phyloP scores from a whole-genome alignment of 257 asterid species.

The Scutellaria baicalensis region DNA sequence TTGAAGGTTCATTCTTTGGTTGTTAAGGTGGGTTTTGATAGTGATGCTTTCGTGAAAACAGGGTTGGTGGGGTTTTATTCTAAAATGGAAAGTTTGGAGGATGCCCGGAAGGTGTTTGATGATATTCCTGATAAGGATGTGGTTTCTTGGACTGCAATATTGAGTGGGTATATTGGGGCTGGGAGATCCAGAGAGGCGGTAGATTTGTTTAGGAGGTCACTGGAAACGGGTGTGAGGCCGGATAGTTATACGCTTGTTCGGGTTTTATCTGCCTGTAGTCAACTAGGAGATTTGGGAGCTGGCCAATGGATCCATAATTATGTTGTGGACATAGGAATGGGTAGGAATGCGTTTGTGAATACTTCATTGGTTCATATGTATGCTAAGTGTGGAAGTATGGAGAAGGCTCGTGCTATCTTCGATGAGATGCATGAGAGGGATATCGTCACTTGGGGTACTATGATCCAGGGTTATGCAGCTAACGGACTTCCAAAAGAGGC shows the following conservation, averaged over 20 bases:
- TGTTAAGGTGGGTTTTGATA: conserved; percentile 22
- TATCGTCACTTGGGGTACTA: conserved; percentile 6
- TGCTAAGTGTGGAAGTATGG: conserved; percentile 14
- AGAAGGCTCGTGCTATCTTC: conserved; percentile 8
- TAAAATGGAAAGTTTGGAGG: conserved; percentile 19
- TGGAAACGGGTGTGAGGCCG: conserved; percentile 6
- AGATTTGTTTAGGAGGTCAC: background rate
- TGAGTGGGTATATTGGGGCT: background rate
- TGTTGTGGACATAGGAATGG: background rate
- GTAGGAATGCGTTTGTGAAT: background rate
- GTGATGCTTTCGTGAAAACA: conserved; percentile 14
- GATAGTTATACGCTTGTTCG: conserved; percentile 10
- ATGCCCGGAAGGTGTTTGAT: conserved; percentile 26
- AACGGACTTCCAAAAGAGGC: conserved; percentile 14
- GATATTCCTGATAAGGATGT: conserved; percentile 9
- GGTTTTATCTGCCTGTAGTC: conserved; percentile 15
- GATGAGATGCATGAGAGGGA: conserved; percentile 13
- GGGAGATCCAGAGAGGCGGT: conserved; percentile 5
- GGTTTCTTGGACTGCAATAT: conserved; percentile 5
- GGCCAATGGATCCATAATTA: conserved; percentile 5
- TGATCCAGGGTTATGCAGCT: conserved; percentile 14
- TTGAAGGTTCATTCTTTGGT: conserved; percentile 21
- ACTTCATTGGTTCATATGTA: conserved; percentile 13
- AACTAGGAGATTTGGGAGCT: conserved; percentile 10
- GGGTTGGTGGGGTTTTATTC: conserved; percentile 31